These are phyloP conservation scores for Phytophthora pisi DNA, from an alignment of 352 stramenopile genomes.

Conservation along the genomic window DNA sequence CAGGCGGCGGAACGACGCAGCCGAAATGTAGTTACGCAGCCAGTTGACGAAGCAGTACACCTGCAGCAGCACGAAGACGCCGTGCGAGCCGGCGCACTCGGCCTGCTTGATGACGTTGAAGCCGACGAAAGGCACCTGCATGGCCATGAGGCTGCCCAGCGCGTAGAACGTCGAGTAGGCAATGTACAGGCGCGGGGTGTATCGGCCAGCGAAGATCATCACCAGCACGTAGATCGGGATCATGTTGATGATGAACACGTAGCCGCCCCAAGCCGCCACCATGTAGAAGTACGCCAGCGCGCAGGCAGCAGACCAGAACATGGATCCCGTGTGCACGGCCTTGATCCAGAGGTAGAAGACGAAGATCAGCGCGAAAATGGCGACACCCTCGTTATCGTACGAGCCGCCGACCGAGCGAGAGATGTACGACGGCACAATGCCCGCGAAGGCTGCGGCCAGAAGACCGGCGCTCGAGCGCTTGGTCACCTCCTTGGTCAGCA, in stretches of 20 bases:
- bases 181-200: conserved; percentile 95
- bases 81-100: conserved; percentile 81
- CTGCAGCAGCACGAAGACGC: conserved; percentile 95
- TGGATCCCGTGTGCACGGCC: conserved; percentile 90
- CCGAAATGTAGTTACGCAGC: conserved; percentile 77
- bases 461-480: conserved; percentile 89
- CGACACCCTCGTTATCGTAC: conserved; percentile 99
- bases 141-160: conserved; percentile 95
- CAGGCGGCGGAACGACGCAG: conserved; percentile 74
- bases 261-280: conserved; percentile 96
- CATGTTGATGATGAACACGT: conserved; percentile 99
- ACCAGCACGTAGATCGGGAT: conserved; percentile 96
- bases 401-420: conserved; percentile 96
- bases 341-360: conserved; percentile 98
- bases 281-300: conserved; percentile 98
- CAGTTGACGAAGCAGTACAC: conserved; percentile 81
- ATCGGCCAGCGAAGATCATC: conserved; percentile 93
- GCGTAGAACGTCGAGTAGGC: conserved; percentile 98
- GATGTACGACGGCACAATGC: conserved; percentile 97
- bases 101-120: conserved; percentile 95
- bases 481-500: conserved; percentile 92
- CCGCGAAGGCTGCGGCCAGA: conserved; percentile 94
- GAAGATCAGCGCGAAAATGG: conserved; percentile 97
- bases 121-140: conserved; percentile 98
- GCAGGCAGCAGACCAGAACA: conserved; percentile 82